Conservation (phyloP, 495 filamentous ascomycete genomes). For the Hypoxylon trugodes region DNA sequence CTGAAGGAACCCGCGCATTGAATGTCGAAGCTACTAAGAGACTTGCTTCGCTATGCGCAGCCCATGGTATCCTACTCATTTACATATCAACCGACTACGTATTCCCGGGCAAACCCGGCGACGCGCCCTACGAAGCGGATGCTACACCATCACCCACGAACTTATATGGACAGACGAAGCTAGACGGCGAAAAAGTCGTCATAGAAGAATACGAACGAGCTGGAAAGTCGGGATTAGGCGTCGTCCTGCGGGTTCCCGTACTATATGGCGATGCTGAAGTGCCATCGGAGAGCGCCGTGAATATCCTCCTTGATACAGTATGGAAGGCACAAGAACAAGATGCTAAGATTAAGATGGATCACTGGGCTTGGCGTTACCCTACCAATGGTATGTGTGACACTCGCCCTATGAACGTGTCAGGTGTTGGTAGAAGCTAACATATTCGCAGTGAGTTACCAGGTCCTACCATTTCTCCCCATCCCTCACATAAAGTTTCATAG, state of each 20-base stretch:
- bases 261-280: slow-evolving; percentile 76
- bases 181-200: slow-evolving; percentile 81
- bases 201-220: slow-evolving; percentile 63
- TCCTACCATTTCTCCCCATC: neutral
- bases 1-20: slow-evolving; percentile 74
- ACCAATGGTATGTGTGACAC: slow-evolving; percentile 59
- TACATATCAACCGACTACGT: slow-evolving; percentile 98
- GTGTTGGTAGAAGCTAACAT: slow-evolving; percentile 16
- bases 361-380: slow-evolving; percentile 86
- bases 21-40: slow-evolving; percentile 76
- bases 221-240: slow-evolving; percentile 60
- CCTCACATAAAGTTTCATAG: neutral
- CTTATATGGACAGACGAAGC: slow-evolving; percentile 87
- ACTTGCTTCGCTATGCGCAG: slow-evolving; percentile 72
- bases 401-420: too few relatives aligned
- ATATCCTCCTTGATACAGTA: slow-evolving; percentile 77
- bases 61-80: slow-evolving; percentile 73
- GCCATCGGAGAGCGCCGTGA: slow-evolving; percentile 81
- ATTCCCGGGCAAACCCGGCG: slow-evolving; percentile 81
- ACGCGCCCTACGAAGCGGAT: slow-evolving; percentile 81
- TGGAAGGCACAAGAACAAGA: slow-evolving; percentile 70
- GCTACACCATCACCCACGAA: slow-evolving; percentile 76
- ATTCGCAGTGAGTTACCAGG: slow-evolving; percentile 14
- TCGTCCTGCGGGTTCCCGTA: slow-evolving; percentile 87
- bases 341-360: slow-evolving; percentile 78